Evolutionary conservation across 306 rosid species (phyloP), one percentile per base, ranked within the genome.

Genomic region (Vachellia pachyceras): DNA sequence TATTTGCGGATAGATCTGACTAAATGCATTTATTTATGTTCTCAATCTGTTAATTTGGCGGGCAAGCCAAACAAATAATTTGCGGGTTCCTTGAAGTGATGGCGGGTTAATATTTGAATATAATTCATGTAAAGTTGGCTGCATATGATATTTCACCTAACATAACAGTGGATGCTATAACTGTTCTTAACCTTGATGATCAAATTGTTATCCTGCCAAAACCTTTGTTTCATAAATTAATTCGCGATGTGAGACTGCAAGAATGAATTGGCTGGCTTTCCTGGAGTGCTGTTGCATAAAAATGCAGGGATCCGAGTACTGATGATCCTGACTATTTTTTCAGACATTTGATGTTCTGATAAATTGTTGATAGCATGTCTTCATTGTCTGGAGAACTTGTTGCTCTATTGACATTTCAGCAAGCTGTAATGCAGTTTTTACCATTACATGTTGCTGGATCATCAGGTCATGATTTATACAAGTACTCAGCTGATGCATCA

Each of bases 201-300:
- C 42, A 1, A 14, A 57, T 44, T 7, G 37, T 36, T 40, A 60
- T 58, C 10, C n/a, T 22, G 33, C 37, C n/a, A 15, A 41, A 60
- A 3, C 18, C 20, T 70, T 46, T 80, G 72, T 72, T 12, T 25
- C 41, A 66, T 18, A 36, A 39, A 18, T n/a, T 39, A 8, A 40
- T 68, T 40, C 20, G 18, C 14, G 42, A 42, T 35, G 5, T 63
- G 69, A 14, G 33, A 15, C 22, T 33, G 67, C 18, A 63, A 33
- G 17, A 63, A 33, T 63, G 69, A 29, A 33, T 14, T 69, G 60
- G 46, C 25, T 77, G 69, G 50, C 72, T 77, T 76, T 77, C 63
- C 72, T 46, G 3, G 50, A 52, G 60, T 70, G 33, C 77, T 67
- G 45, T 61, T 46, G 14, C 61, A 47, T 47, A 39, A 33, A 71